These are phyloP conservation scores for Geotrichum reessii DNA, from an alignment of 1,139 yeast species.

Conservation along the genomic window DNA sequence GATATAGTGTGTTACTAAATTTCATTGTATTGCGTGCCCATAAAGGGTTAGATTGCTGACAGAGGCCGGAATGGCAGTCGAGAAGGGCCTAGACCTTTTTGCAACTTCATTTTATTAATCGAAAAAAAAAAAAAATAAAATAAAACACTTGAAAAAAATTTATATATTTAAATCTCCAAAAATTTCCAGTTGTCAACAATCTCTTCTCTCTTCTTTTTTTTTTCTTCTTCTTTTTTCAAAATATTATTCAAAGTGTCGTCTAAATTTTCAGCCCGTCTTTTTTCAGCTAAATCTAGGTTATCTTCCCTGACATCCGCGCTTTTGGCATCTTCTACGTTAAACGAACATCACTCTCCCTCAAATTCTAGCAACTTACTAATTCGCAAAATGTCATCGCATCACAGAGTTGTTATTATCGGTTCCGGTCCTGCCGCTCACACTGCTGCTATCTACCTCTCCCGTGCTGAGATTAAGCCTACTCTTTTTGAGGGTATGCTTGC, in stretches of 20 bases:
- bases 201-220: neutral
- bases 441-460: conserved; percentile 91
- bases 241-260: conserved; percentile 11
- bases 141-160: neutral
- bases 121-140: neutral
- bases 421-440: conserved; percentile 99
- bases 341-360: neutral
- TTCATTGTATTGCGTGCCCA: neutral
- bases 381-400: conserved; percentile 44
- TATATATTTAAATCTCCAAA: neutral
- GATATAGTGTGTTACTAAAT: neutral
- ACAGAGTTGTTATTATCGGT: conserved; percentile 86
- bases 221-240: neutral
- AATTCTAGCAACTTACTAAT: conserved; percentile 1
- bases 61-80: neutral
- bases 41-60: too few species aligned
- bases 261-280: conserved; percentile 13
- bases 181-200: neutral
- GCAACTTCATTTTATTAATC: neutral
- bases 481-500: conserved; percentile 95
- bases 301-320: conserved; percentile 14
- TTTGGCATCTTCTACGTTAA: conserved; percentile 6
- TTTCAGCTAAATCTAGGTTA: conserved; percentile 13
- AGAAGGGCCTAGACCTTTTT: neutral
- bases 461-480: conserved; percentile 94